Evolutionary conservation across 2,329 filamentous ascomycete species (phyloP), one percentile per base, ranked within the genome.

Genomic region (Elsinoe ampelina): DNA sequence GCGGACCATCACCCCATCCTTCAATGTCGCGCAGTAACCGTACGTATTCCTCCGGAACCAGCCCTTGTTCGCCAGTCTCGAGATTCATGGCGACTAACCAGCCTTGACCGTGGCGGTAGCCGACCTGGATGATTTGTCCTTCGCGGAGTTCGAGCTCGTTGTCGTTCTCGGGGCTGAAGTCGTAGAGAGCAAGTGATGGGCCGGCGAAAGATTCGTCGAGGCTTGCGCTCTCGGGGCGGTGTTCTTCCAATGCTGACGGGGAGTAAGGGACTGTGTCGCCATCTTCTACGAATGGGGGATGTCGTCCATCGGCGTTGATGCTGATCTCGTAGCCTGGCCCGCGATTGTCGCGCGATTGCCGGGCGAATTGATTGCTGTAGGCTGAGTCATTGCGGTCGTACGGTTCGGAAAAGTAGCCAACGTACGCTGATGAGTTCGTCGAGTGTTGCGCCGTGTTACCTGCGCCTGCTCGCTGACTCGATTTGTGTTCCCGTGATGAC

Each of bases 131-230:
- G 58, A 96, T 89, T 67, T 98, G 93, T 5, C 93, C 93, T 72
- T 98, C 93, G 0, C 89, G 84, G 47, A 98, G 75, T 3, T 90
- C 89, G 58, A 98, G 75, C 71, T 98, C 93, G 68, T 97, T 98
- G 69, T 96, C 90, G 69, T 97, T 96, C 71, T 97, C 92, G 32
- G 91, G 82, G 64, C 85, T 85, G 72, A 98, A 98, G 68, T 96
- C 91, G 68, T 95, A 98, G 19, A 98, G 77, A 5, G 93, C 93
- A 26, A 98, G 89, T 10, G 90, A 91, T 69, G 95, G 95, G 50
- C 93, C 93, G 67, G 96, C 91, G 82, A 96, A 96, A 70, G 97
- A 90, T 72, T 97, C 92, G 69, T 97, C 93, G 4, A 91, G 90
- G 12, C 89, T 95, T 4, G 57, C 55, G 10, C 54, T 57, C 11